These are phyloP conservation scores for Ustilago trichophora DNA, from an alignment of 1,284 basidiomycete genomes.

Conservation along the genomic window DNA sequence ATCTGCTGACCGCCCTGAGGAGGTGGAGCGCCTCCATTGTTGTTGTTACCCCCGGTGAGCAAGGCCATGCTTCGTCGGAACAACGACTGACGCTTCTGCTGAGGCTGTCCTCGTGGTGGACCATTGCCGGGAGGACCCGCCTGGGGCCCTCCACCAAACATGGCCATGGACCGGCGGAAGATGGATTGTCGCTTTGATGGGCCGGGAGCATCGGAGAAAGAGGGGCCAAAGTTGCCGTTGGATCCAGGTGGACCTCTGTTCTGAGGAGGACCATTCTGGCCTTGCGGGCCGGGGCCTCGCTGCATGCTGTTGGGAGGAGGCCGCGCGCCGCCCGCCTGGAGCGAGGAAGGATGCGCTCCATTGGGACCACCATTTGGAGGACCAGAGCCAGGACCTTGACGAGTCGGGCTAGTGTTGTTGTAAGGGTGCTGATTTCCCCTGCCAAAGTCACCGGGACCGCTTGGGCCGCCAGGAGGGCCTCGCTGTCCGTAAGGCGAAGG, in stretches of 20 bases:
- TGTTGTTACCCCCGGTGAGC: conserved; percentile 27
- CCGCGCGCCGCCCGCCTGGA: conserved; percentile 20
- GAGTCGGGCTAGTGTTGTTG: conserved; percentile 9
- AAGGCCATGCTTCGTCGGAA: conserved; percentile 56
- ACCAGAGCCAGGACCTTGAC: conserved; percentile 4
- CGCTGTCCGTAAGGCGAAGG: conserved; percentile 23
- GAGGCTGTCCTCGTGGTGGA: conserved; percentile 2
- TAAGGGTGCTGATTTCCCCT: too few species aligned
- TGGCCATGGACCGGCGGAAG: conserved; percentile 52
- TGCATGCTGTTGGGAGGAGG: conserved; percentile 14
- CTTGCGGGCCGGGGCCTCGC: conserved; percentile 14
- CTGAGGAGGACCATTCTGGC: too few species aligned
- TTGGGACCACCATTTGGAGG: too few species aligned
- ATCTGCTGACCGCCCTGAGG: conserved; percentile 20
- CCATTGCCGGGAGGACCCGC: conserved; percentile 11
- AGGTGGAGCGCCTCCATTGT: conserved; percentile 5
- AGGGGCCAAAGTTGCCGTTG: conserved; percentile 28
- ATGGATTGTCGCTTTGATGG: conserved; percentile 42
- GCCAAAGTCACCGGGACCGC: background rate
- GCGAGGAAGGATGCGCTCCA: conserved; percentile 14
- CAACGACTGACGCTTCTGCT: conserved; percentile 41
- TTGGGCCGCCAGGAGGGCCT: conserved; percentile 10
- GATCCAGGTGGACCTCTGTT: conserved; percentile 19
- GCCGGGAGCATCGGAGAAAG: conserved; percentile 42
- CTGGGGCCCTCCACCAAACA: conserved; percentile 34